Base-by-base conservation (phyloP, 805 yeast genomes). In the Candida sithepensis region DNA sequence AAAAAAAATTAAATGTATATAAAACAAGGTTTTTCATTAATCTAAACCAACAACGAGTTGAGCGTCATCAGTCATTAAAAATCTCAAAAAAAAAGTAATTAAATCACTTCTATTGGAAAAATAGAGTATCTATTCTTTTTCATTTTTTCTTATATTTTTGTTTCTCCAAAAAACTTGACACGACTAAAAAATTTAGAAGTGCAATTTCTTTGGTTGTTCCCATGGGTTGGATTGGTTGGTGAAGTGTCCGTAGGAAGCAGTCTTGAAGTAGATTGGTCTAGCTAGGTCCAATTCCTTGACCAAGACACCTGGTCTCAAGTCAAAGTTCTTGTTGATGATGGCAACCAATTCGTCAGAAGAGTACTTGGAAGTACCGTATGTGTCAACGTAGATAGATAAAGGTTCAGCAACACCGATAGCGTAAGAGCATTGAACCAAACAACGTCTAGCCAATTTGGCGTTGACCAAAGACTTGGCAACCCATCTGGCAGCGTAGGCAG, bases 331-430 rank as follows among this genome's bases (percentile, higher is more conserved):
- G 71, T 82, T 79, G 75, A 94, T 86, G 70, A 94, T 89, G 56
- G 76, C 87, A 56, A 92, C 97, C 68, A 94, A 84, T 79, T 94
- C 92, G 47, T 81, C 88, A 58, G 94, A 86, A 49, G 92, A 69
- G 79, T 85, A 79, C 73, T 88, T 82, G 62, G 97, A 91, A 59
- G 99, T 94, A 69, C 99, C 99, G 75, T 94, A 94, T 56, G 97
- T 85, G 76, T 94, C 98, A 64, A 94, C 97, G 73, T 89, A 86
- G 73, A 94, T 87, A 50, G 97, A 89, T 71, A 94, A 84, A 68
- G 99, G 99, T 78, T 94, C 98, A 64, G 99, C 98, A 64, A 94
- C 97, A 88, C 99, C 99, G 71, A 94, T 94, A 70, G 99, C 99
- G 74, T 94, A 94, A 43, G 99, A 92, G 79, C 90, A 90, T 79